Evolutionary conservation across 2,329 filamentous ascomycete genomes (phyloP), one percentile per base, ranked within the genome.

Genomic region (Fusarium staphyleae): DNA sequence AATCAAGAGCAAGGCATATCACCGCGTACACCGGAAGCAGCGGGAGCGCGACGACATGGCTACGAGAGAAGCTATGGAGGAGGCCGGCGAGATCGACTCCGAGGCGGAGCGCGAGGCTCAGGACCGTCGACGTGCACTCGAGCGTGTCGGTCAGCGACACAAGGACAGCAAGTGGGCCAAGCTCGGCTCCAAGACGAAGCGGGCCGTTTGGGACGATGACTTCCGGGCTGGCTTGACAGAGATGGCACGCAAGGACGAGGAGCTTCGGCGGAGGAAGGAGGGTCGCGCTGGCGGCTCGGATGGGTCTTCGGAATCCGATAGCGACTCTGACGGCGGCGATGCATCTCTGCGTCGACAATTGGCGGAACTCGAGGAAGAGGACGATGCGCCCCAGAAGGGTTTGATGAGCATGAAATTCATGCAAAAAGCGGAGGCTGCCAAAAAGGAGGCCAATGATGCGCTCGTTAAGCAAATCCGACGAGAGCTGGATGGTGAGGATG

Each of bases 1-100:
- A 79, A 99, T 99, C 77, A 99, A 99, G 81, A 96, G 90, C 71
- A 99, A 97, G 74, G 85, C 92, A 0, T 99, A 96, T 71, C 90
- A 93, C 48, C 88, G 93, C 36, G 88, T 98, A 12, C 93, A 98
- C 74, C 87, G 93, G 30, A 96, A 89, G 70, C 90, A 87, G 72
- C 67, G 78, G 64, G 74, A 81, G 62, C 78, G 82, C 48, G 72
- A 85, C 55, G 73, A 86, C 71, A 76, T 79, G 69, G 82, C 81
- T 13, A 72, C 77, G 13, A 75, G 75, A 14, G 80, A 82, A 68
- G 81, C 68, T 49, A 79, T 80, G 73, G 80, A 78, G 14, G 84
- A 82, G 43, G 81, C 81, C 10, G 83, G 83, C 16, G 81, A 83
- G 63, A 77, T 85, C 18, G 84, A 85, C 62, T 90, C 87, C 1